Conservation (phyloP, 2,329 filamentous ascomycete species). For the Decorospora gaudefroyi region DNA sequence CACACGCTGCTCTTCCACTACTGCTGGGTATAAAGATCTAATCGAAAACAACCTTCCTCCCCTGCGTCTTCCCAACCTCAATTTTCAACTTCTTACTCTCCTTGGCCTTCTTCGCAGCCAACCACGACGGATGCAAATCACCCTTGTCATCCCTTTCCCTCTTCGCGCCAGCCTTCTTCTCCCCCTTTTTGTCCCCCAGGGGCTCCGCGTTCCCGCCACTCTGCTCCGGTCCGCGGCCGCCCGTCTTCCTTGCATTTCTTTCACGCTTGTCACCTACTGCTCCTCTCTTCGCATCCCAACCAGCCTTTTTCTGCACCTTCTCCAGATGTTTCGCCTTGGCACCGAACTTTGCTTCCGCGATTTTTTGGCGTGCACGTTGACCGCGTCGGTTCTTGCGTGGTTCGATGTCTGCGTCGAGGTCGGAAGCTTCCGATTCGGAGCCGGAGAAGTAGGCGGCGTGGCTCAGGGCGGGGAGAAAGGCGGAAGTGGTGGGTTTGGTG, state of each 20-base stretch:
- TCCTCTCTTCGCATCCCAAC: slow-evolving; percentile 64
- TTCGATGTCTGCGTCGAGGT: slow-evolving; percentile 55
- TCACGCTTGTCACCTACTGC: slow-evolving; percentile 51
- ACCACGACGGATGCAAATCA: slow-evolving; percentile 67
- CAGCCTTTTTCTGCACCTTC: slow-evolving; percentile 54
- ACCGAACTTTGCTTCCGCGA: slow-evolving; percentile 81
- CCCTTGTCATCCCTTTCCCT: slow-evolving; percentile 55
- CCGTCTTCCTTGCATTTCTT: slow-evolving; percentile 18
- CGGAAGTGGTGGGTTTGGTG: slow-evolving; percentile 51
- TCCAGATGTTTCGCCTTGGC: slow-evolving; percentile 69
- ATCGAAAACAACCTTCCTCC: slow-evolving; percentile 68
- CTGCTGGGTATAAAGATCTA: slow-evolving; percentile 38
- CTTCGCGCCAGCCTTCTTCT: slow-evolving; percentile 50
- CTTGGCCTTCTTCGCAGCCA: slow-evolving; percentile 65
- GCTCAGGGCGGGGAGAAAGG: slow-evolving; percentile 75
- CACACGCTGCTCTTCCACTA: background rate
- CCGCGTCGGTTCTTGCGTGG: slow-evolving; percentile 74
- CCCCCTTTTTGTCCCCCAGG: slow-evolving; percentile 24
- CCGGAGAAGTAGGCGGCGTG: slow-evolving; percentile 78
- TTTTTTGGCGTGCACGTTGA: slow-evolving; percentile 75
- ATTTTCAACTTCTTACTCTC: slow-evolving; percentile 55
- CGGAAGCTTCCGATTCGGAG: slow-evolving; percentile 72
- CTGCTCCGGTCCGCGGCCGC: slow-evolving; percentile 32
- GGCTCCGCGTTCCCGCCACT: slow-evolving; percentile 43
- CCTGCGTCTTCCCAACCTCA: slow-evolving; percentile 53